Evolutionary conservation across 768 basidiomycete species (phyloP).

Genomic region (Roridomyces roridus): DNA sequence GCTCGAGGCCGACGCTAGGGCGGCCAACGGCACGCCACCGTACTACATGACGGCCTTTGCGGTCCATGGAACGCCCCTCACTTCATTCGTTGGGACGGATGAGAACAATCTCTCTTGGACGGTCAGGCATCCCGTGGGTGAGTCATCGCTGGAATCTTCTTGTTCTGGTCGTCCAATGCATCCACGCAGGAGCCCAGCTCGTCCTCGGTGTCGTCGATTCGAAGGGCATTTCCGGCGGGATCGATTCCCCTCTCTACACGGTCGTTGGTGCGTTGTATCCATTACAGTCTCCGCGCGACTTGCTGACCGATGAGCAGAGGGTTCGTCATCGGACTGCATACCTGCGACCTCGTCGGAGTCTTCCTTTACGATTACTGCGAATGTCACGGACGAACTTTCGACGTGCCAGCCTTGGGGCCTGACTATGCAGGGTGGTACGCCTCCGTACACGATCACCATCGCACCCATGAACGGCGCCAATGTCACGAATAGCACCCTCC

Average conservation of each 20-base stretch:
- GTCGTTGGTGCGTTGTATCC: slow-evolving; percentile 45
- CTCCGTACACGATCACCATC: slow-evolving; percentile 52
- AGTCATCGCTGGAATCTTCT: slow-evolving; percentile 17
- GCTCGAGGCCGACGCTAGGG: neutral
- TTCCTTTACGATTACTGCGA: slow-evolving; percentile 42
- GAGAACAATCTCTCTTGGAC: slow-evolving; percentile 47
- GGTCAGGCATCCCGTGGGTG: slow-evolving; percentile 46
- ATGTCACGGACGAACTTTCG: slow-evolving; percentile 32
- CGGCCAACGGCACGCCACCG: slow-evolving; percentile 33
- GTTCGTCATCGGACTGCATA: slow-evolving; percentile 22
- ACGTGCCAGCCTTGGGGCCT: slow-evolving; percentile 57
- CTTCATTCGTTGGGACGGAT: slow-evolving; percentile 43
- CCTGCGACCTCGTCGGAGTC: slow-evolving; percentile 19
- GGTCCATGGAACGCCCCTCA: slow-evolving; percentile 40
- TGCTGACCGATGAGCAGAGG: slow-evolving; percentile 13
- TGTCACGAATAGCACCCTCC: slow-evolving; percentile 49
- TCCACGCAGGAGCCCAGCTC: slow-evolving; percentile 45
- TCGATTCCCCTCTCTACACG: slow-evolving; percentile 39
- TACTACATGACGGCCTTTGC: slow-evolving; percentile 53
- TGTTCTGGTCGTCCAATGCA: neutral
- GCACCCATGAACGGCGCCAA: slow-evolving; percentile 42
- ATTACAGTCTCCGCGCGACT: neutral
- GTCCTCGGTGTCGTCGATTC: slow-evolving; percentile 52
- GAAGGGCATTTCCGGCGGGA: slow-evolving; percentile 47
- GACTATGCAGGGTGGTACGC: slow-evolving; percentile 46